Percentiles rank a stretch among this genome's conserved stretches.
Evolutionary conservation across 176 grass and related monocot species (phyloP).

Genomic region (Olyra latifolia): DNA sequence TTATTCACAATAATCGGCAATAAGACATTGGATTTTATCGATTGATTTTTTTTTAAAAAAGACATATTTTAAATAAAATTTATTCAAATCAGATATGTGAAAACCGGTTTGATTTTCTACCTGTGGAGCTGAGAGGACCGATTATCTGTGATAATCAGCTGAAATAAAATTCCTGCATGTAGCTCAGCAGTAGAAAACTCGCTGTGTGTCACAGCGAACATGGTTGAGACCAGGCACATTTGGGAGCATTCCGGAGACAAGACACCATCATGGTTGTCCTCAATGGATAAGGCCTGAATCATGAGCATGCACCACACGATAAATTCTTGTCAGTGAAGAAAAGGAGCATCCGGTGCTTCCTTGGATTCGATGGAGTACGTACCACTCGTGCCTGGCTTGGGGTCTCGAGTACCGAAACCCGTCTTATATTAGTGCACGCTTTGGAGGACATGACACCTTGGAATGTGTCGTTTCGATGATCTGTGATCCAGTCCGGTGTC

Average conservation of each 20-base stretch:
- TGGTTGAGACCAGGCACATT: not conserved
- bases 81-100: no score
- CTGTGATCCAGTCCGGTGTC: not conserved
- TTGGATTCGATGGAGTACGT: conserved; percentile 12
- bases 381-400: not conserved
- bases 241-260: not conserved
- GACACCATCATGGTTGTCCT: conserved; percentile 5
- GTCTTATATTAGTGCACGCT: not conserved
- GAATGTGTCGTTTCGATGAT: not conserved
- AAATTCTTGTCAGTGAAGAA: conserved; percentile 19
- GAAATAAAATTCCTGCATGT: not conserved
- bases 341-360: not conserved
- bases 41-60: no score
- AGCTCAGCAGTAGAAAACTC: not conserved
- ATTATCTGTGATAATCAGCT: no score
- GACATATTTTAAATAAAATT: no score
- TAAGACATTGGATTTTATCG: no score
- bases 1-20: no score
- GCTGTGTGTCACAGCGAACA: no score
- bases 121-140: no score
- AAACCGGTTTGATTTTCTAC: no score
- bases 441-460: not conserved
- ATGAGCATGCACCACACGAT: not conserved
- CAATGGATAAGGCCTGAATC: not conserved
- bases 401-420: not conserved